These are phyloP conservation scores for Aspergillus cristatus DNA, from an alignment of 495 filamentous ascomycete genomes.

Conservation along the genomic window DNA sequence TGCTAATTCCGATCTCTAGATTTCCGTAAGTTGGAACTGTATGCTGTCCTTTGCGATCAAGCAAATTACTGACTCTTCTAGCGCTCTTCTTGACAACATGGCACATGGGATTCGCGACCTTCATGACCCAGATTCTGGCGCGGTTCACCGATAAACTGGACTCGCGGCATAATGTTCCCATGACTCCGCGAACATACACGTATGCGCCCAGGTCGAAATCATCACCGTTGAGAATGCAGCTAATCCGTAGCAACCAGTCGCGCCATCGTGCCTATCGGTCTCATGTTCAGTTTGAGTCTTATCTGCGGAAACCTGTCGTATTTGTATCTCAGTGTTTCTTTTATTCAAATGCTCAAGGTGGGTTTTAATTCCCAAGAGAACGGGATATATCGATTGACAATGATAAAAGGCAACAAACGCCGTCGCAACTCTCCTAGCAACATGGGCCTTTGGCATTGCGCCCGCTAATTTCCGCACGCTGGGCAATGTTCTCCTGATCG, in stretches of 20 bases:
- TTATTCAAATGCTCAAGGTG: constrained; percentile 94
- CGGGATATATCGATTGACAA: constrained; percentile 1
- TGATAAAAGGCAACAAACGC: constrained; percentile 64
- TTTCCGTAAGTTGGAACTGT: constrained; percentile 19
- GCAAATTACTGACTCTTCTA: constrained; percentile 2
- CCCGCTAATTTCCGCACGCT: constrained; percentile 63
- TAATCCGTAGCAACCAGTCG: constrained; percentile 15
- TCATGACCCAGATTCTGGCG: constrained; percentile 79
- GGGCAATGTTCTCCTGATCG: constrained; percentile 74
- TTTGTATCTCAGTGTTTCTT: constrained; percentile 78
- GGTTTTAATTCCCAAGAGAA: constrained; percentile 8
- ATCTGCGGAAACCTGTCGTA: constrained; percentile 88
- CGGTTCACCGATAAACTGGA: constrained; percentile 72
- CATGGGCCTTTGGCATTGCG: constrained; percentile 67
- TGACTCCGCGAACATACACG: constrained; percentile 74
- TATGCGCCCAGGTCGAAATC: no score
- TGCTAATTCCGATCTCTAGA: no score
- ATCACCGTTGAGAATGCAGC: background rate
- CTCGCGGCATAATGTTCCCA: constrained; percentile 75
- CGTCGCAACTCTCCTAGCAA: constrained; percentile 73
- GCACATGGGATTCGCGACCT: constrained; percentile 74
- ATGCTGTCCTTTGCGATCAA: background rate
- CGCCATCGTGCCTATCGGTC: constrained; percentile 78
- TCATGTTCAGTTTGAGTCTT: constrained; percentile 83
- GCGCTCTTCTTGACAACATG: constrained; percentile 77